These are phyloP conservation scores for Aschersonia sp. DNA, from an alignment of 2,329 filamentous ascomycete species.

Conservation along the genomic window DNA sequence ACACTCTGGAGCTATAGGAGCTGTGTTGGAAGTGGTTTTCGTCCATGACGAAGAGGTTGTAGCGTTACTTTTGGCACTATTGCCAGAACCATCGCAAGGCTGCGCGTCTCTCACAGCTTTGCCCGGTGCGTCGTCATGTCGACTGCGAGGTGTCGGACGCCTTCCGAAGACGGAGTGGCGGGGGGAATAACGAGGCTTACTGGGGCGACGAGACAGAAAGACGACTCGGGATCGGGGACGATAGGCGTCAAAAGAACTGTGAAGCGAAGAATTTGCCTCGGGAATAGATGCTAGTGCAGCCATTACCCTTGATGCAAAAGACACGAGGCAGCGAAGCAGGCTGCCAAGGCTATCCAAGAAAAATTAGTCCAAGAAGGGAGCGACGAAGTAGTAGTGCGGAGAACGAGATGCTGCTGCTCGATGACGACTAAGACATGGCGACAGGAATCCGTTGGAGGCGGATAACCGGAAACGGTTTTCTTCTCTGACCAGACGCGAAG, in stretches of 20 bases:
- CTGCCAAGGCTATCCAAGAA: not conserved
- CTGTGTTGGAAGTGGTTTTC: not conserved
- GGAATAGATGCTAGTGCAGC: constrained; percentile 13
- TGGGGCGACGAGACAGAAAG: constrained; percentile 11
- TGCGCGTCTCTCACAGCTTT: not conserved
- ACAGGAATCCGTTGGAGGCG: not conserved
- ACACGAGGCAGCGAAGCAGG: not conserved
- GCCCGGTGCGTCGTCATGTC: not conserved
- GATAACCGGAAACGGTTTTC: not conserved
- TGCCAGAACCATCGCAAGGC: not conserved
- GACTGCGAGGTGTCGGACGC: not conserved
- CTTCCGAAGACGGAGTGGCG: constrained; percentile 2
- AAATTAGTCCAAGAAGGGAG: constrained; percentile 3
- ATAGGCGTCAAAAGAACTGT: constrained; percentile 6
- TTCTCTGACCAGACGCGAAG: not conserved
- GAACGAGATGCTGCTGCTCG: constrained; percentile 2
- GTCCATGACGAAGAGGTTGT: not conserved
- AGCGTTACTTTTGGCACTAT: not conserved
- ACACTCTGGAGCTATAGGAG: not conserved
- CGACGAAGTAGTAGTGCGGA: constrained; percentile 5
- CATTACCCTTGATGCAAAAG: constrained; percentile 14
- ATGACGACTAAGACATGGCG: not conserved
- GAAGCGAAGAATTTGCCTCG: constrained; percentile 8
- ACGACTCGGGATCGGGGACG: constrained; percentile 13
- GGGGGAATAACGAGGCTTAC: constrained; percentile 9